These are phyloP conservation scores for Aspergillus incahuasiensis DNA, from an alignment of 495 filamentous ascomycete species.

Conservation along the genomic window DNA sequence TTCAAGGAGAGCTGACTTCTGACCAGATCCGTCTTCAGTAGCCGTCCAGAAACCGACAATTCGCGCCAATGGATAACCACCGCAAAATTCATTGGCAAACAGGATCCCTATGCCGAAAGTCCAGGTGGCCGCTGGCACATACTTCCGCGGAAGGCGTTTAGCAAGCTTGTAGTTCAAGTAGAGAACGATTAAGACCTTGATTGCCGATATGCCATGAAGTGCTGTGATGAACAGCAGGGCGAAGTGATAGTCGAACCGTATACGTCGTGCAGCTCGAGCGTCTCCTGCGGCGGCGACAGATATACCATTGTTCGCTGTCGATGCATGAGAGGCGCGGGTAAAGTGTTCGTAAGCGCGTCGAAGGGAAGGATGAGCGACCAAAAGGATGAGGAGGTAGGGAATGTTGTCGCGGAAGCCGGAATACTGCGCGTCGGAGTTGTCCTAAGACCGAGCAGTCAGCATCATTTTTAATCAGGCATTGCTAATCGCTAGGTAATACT, in stretches of 20 bases:
- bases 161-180: constrained; percentile 77
- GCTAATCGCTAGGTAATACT: constrained; percentile 22
- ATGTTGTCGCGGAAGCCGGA: constrained; percentile 81
- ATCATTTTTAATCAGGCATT: neutral
- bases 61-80: constrained; percentile 66
- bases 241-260: constrained; percentile 79
- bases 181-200: constrained; percentile 78
- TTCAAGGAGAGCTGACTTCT: constrained; percentile 40
- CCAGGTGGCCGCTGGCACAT: constrained; percentile 78
- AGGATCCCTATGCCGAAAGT: constrained; percentile 82
- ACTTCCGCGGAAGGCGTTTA: constrained; percentile 59
- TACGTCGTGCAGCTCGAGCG: constrained; percentile 66
- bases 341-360: constrained; percentile 62
- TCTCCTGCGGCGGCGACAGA: constrained; percentile 49
- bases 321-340: constrained; percentile 7
- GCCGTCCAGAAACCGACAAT: constrained; percentile 53
- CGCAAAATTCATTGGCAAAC: constrained; percentile 83
- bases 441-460: constrained; percentile 41
- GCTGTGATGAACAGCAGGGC: constrained; percentile 70
- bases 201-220: constrained; percentile 78
- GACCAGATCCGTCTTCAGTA: constrained; percentile 19
- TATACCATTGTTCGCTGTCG: constrained; percentile 11
- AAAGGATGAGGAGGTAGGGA: constrained; percentile 66
- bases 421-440: constrained; percentile 89
- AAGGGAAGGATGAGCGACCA: constrained; percentile 72